Evolutionary conservation across 192 early-diverging fungal species (phyloP).

Genomic region (Allomyces arbusculus): DNA sequence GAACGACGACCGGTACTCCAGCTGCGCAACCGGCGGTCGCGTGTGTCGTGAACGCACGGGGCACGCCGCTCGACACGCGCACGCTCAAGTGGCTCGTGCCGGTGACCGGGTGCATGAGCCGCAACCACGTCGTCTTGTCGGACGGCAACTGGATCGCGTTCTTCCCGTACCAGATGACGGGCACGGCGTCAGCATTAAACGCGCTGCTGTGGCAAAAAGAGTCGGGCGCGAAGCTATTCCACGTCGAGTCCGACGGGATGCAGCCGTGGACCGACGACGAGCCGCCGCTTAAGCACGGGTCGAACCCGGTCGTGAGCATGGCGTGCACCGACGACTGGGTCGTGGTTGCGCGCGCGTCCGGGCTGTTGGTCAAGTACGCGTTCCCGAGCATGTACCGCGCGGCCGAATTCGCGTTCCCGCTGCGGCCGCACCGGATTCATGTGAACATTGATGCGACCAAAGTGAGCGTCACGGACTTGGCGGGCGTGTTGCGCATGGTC

Average conservation of each 20-base stretch:
- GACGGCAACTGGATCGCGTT: not conserved
- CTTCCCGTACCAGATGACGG: not conserved
- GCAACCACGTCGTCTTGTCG: not conserved
- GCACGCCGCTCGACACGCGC: not conserved
- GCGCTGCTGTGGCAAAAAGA: not conserved
- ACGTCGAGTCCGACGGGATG: not conserved
- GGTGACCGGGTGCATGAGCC: not conserved
- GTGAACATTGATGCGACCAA: slow-evolving; percentile 22
- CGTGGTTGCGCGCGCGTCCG: slow-evolving; percentile 24
- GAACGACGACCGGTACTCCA: too few species aligned
- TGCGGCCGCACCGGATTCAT: slow-evolving; percentile 13
- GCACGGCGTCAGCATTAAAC: not conserved
- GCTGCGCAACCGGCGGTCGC: not conserved
- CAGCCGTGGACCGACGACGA: not conserved
- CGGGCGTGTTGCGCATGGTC: slow-evolving; percentile 28
- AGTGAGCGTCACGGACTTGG: slow-evolving; percentile 21
- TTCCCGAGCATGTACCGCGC: slow-evolving; percentile 27
- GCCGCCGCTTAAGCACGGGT: not conserved
- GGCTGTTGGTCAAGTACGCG: slow-evolving; percentile 20
- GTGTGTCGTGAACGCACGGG: not conserved
- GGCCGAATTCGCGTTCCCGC: slow-evolving; percentile 16
- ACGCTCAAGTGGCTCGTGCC: not conserved
- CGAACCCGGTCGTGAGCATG: slow-evolving; percentile 15
- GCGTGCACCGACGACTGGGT: slow-evolving; percentile 18
- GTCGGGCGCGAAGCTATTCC: not conserved